phyloP scores from a whole-genome alignment of 108 stramenopile genomes.

The Cyclotella atomus region DNA sequence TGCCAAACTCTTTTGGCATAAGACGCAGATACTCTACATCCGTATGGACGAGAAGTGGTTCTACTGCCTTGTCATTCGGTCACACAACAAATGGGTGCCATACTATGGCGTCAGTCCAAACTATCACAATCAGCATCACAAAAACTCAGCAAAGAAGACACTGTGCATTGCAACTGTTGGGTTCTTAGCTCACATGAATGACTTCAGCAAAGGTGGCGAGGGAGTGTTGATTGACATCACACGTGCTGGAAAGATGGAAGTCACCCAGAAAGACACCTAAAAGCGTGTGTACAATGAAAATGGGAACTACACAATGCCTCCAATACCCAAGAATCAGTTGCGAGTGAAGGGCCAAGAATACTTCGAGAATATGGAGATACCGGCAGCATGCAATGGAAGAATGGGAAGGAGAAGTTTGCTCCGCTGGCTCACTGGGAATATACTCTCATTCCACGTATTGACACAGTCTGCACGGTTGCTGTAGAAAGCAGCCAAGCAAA shows the following conservation, averaged over 20 bases:
- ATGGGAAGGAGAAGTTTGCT: constrained; percentile 1
- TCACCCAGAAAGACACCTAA: constrained; percentile 1
- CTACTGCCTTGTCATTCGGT: neutral
- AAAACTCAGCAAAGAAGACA: neutral
- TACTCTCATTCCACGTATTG: neutral
- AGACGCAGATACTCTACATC: neutral
- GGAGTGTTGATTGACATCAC: neutral
- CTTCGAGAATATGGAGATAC: constrained; percentile 11
- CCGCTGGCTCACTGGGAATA: neutral
- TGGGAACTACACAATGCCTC: neutral
- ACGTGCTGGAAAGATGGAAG: neutral
- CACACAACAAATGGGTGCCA: neutral
- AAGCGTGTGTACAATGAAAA: constrained; percentile 1
- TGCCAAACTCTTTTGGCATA: neutral
- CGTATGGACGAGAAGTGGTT: neutral
- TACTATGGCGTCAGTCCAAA: neutral
- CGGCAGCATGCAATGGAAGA: neutral
- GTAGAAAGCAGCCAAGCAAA: no score
- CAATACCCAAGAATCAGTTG: constrained; percentile 1
- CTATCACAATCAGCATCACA: neutral
- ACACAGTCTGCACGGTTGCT: no score
- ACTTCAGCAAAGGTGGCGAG: neutral
- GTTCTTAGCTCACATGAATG: neutral
- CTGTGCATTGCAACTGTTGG: neutral
- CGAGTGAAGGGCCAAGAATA: constrained; percentile 2